Base-by-base conservation (phyloP, 257 asterid species). In the Nicotiana attenuata region DNA sequence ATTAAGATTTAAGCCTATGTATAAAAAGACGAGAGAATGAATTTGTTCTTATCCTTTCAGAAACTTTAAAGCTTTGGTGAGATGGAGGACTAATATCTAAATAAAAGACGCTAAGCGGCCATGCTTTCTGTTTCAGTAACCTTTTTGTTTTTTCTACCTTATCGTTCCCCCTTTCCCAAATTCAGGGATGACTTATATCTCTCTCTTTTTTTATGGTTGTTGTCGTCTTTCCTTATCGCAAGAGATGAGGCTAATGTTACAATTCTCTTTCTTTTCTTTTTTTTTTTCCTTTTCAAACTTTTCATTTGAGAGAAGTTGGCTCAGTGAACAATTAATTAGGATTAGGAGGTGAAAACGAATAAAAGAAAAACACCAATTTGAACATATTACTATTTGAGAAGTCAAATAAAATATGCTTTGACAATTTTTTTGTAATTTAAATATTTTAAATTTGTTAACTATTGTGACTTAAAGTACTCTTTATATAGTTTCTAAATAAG, bases 1-100 rank as follows among this genome's bases (percentile, higher is more conserved):
- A n/a, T n/a, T n/a, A n/a, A n/a, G n/a, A n/a, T 22, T 73, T 2
- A 24, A 73, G 5, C 13, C 50, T 41, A 41, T 41, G 41, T 3
- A 15, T 24, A 73, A 47, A 73, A 73, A 7, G 79, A 73, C 38
- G 6, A 73, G 35, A 14, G 29, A 69, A 65, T 24, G 69, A 83
- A 81, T 85, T 83, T 87, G 91, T 87, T 89, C 86, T 83, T 85
- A 87, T 89, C 91, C 83, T 83, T 26, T 56, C 82, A 52, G 68
- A 81, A 82, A 47, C 11, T 19, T 57, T 79, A 65, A 76, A 57
- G 64, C 84, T 3, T 65, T 66, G 26, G 41, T 71, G 61, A 33
- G 10, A 22, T 47, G 78, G 78, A 71, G 38, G 8, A 47, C 41
- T 73, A 73, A 73, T 47, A 73, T 73, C 61, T 73, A 68, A 24